These are phyloP conservation scores for Rhododendron simsii DNA, from an alignment of 148 eudicot genomes.

Conservation along the genomic window DNA sequence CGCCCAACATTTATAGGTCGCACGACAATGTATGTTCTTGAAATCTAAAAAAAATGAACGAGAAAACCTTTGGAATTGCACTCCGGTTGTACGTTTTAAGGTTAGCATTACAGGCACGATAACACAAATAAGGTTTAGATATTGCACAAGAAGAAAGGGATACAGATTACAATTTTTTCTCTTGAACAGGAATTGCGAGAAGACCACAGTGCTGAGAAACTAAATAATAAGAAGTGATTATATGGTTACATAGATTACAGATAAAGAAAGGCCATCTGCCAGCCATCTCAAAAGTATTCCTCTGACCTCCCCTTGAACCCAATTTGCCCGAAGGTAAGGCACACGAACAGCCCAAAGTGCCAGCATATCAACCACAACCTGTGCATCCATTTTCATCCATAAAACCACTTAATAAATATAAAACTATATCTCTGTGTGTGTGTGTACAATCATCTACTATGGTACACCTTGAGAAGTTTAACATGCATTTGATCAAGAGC, in stretches of 20 bases:
- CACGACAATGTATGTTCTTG: neutral
- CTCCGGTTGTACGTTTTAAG: neutral
- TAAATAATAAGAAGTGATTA: neutral
- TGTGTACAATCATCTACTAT: neutral
- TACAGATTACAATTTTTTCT: neutral
- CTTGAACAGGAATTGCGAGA: neutral
- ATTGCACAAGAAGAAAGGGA: neutral
- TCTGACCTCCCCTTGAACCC: slow-evolving; percentile 99
- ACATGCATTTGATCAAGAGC: neutral
- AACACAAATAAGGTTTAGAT: neutral
- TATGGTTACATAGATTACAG: slow-evolving; percentile 8
- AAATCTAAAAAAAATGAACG: neutral
- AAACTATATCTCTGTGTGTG: neutral
- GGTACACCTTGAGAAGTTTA: neutral
- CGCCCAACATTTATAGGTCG: neutral
- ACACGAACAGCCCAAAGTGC: slow-evolving; percentile 77
- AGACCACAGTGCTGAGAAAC: neutral
- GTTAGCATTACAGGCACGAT: neutral
- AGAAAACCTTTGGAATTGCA: neutral
- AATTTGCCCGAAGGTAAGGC: slow-evolving; percentile 95
- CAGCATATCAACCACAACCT: slow-evolving; percentile 94
- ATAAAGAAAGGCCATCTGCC: slow-evolving; percentile 7
- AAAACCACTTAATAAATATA: neutral
- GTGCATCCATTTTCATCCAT: neutral
- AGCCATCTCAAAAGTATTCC: slow-evolving; percentile 51